Evolutionary conservation across 768 basidiomycete species (phyloP).

Genomic region (Phlebiopsis flavidoalba): DNA sequence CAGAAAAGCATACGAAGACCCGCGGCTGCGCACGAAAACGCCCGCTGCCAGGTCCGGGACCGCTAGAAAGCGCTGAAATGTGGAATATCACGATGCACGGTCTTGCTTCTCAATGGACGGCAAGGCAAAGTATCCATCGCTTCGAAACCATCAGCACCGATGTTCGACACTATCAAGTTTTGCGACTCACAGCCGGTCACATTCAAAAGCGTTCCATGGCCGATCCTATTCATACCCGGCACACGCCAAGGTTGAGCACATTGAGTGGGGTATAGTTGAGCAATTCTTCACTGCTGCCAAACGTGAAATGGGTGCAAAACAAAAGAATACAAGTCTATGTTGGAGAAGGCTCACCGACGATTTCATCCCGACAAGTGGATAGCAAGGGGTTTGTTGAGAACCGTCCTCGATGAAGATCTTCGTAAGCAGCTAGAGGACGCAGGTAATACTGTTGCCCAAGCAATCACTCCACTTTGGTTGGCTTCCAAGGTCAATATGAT

Average conservation of each 20-base stretch:
- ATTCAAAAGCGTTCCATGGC: slow-evolving; percentile 72
- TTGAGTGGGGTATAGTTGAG: slow-evolving; percentile 67
- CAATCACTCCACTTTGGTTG: slow-evolving; percentile 62
- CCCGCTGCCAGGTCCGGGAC: background rate
- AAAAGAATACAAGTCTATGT: slow-evolving; percentile 58
- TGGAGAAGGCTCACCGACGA: slow-evolving; percentile 64
- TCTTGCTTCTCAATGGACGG: slow-evolving; percentile 40
- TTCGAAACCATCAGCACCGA: slow-evolving; percentile 54
- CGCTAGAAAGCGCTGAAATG: too few relatives aligned
- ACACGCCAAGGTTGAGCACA: slow-evolving; percentile 52
- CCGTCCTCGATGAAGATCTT: slow-evolving; percentile 52
- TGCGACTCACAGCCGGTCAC: slow-evolving; percentile 44
- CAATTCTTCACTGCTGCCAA: slow-evolving; percentile 57
- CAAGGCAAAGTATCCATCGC: slow-evolving; percentile 59
- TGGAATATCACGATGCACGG: background rate
- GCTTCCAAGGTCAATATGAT: background rate
- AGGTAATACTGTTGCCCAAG: slow-evolving; percentile 67
- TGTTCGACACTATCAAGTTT: slow-evolving; percentile 62
- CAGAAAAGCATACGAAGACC: background rate
- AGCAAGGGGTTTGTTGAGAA: slow-evolving; percentile 54
- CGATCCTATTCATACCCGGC: slow-evolving; percentile 52
- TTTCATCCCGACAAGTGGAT: slow-evolving; percentile 83
- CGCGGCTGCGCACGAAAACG: background rate
- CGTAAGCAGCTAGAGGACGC: slow-evolving; percentile 63
- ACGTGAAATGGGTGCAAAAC: slow-evolving; percentile 44